Conservation (phyloP, 2,329 filamentous ascomycete genomes). For the Periconia sp. region DNA sequence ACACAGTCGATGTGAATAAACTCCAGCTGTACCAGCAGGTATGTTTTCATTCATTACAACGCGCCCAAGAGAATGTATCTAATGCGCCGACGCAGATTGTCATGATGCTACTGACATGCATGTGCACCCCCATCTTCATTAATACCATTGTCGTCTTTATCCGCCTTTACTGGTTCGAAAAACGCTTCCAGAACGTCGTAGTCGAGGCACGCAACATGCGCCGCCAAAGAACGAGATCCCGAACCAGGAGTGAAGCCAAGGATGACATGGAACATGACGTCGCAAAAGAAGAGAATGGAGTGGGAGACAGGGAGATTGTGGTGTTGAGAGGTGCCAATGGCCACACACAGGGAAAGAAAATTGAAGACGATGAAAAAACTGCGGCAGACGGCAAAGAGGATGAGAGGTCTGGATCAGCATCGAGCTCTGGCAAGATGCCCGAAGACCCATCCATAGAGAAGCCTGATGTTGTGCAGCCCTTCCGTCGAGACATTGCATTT, state of each 20-base stretch:
- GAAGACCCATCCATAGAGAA: constrained; percentile 17
- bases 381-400: constrained; percentile 52
- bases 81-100: constrained; percentile 54
- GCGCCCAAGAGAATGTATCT: not conserved
- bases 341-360: constrained; percentile 58
- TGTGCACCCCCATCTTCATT: constrained; percentile 47
- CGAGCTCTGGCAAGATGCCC: constrained; percentile 10
- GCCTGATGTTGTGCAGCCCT: constrained; percentile 10
- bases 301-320: constrained; percentile 66
- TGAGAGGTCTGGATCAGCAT: constrained; percentile 23
- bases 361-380: constrained; percentile 50
- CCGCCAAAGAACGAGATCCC: constrained; percentile 63
- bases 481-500: constrained; percentile 64
- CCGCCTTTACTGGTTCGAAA: constrained; percentile 97
- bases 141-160: constrained; percentile 80
- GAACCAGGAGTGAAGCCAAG: constrained; percentile 51
- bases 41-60: not conserved
- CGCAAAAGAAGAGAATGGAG: constrained; percentile 60
- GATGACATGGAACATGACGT: constrained; percentile 48
- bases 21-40: constrained; percentile 52
- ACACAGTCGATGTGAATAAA: constrained; percentile 65
- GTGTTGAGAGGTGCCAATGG: constrained; percentile 63
- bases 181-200: constrained; percentile 84
- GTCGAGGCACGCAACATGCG: constrained; percentile 70
- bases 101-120: constrained; percentile 38